These are phyloP conservation scores for Pleodorina starrii DNA, from an alignment of 139 green algal genomes.

Conservation along the genomic window DNA sequence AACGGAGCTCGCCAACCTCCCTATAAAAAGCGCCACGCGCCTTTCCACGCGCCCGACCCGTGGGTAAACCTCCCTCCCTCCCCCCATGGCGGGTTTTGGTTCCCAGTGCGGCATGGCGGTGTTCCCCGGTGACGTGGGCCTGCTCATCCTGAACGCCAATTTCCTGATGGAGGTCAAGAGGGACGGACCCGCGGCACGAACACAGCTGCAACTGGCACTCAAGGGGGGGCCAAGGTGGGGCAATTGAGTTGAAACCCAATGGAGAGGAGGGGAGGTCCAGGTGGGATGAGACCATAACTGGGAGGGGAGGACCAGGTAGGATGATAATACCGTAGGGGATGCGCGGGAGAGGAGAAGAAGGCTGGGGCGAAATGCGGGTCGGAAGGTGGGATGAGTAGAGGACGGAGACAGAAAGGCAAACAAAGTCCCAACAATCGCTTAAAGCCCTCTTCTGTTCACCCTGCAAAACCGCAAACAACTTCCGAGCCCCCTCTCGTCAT, in stretches of 20 bases:
- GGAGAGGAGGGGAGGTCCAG: slow-evolving; percentile 36
- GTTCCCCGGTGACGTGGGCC: slow-evolving; percentile 47
- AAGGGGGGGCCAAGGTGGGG: slow-evolving; percentile 46
- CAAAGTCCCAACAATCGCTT: not conserved
- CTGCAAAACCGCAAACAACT: not conserved
- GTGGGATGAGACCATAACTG: not conserved
- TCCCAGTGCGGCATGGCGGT: slow-evolving; percentile 48
- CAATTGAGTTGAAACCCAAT: no score
- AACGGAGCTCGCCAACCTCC: no score
- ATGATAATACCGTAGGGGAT: not conserved
- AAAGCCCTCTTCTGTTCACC: not conserved
- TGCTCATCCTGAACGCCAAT: slow-evolving; percentile 57
- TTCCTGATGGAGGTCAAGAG: slow-evolving; percentile 56
- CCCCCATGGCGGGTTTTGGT: no score
- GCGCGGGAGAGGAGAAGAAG: not conserved
- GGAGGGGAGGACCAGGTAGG: not conserved
- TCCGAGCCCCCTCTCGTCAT: not conserved
- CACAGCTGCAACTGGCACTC: slow-evolving; percentile 63
- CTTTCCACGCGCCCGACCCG: not conserved
- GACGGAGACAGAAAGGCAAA: not conserved
- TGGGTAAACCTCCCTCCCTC: no score
- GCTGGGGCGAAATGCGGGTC: not conserved
- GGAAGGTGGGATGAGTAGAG: not conserved
- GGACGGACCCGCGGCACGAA: slow-evolving; percentile 56
- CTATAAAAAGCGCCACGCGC: not conserved